These are phyloP conservation scores for Alternaria dauci DNA, from an alignment of 2,329 filamentous ascomycete genomes.

Conservation along the genomic window DNA sequence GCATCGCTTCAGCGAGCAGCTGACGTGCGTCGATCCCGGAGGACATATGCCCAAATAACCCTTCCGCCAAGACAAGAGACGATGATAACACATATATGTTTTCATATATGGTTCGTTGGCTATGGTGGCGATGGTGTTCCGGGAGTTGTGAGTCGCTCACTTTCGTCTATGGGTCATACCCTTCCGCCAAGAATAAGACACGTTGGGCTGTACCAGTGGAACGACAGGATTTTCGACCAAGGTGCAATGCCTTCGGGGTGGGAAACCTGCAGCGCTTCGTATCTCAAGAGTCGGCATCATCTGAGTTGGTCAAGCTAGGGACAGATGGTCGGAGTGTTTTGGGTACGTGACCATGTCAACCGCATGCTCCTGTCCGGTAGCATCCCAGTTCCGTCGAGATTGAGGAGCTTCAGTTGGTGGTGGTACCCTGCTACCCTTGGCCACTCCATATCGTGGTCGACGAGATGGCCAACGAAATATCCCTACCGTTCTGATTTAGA, in stretches of 20 bases:
- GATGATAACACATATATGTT: too few relatives aligned
- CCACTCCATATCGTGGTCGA: neutral
- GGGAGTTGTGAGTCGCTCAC: too few relatives aligned
- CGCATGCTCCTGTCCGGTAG: neutral
- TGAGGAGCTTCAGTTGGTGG: neutral
- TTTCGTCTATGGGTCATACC: too few relatives aligned
- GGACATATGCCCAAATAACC: neutral
- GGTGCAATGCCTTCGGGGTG: neutral
- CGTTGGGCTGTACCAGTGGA: neutral
- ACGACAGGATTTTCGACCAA: neutral
- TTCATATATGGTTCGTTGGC: too few relatives aligned
- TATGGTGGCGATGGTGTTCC: too few relatives aligned
- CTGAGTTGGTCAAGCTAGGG: neutral
- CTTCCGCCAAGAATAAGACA: neutral
- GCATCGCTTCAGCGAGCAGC: neutral
- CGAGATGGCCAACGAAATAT: neutral
- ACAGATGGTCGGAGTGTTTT: neutral
- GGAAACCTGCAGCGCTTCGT: neutral
- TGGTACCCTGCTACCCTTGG: neutral
- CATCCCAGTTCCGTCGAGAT: neutral
- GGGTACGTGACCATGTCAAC: neutral
- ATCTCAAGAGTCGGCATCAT: neutral
- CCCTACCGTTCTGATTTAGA: neutral
- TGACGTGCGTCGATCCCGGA: neutral
- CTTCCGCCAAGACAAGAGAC: neutral